A percentile compares a stretch with the other conserved stretches of the same genome.
These are phyloP conservation scores for Colletotrichum sp. DNA, from an alignment of 2,329 filamentous ascomycete genomes.

Conservation along the genomic window DNA sequence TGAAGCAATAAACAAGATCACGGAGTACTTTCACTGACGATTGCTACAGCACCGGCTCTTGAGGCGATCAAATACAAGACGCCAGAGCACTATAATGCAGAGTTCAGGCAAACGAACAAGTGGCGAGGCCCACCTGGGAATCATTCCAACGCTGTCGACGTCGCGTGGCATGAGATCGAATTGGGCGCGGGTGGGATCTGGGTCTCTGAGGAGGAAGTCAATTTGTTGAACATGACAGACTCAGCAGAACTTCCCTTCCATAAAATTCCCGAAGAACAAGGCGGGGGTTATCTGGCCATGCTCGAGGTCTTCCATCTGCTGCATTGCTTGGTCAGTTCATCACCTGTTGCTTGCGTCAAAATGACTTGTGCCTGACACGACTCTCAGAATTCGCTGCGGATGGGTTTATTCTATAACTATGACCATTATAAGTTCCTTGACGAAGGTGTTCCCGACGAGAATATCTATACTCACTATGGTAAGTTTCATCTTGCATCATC, in stretches of 20 bases:
- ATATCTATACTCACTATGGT: constrained; percentile 7
- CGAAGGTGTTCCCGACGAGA: constrained; percentile 9
- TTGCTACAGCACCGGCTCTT: neutral
- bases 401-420: constrained; percentile 3
- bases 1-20: too few relatives aligned
- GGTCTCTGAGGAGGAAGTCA: neutral
- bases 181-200: constrained; percentile 4
- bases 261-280: constrained; percentile 1
- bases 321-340: neutral
- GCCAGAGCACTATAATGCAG: constrained; percentile 3
- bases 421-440: constrained; percentile 5
- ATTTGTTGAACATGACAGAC: constrained; percentile 5
- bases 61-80: neutral
- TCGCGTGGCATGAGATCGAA: constrained; percentile 14
- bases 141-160: constrained; percentile 2
- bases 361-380: neutral
- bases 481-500: neutral
- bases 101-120: constrained; percentile 13
- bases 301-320: constrained; percentile 10
- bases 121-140: constrained; percentile 4
- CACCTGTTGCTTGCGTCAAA: fast-evolving
- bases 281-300: constrained; percentile 8
- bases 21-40: neutral
- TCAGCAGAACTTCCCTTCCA: constrained; percentile 6
- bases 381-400: neutral